Conservation (phyloP, 345 rosid species). For the Syzygium grande region DNA sequence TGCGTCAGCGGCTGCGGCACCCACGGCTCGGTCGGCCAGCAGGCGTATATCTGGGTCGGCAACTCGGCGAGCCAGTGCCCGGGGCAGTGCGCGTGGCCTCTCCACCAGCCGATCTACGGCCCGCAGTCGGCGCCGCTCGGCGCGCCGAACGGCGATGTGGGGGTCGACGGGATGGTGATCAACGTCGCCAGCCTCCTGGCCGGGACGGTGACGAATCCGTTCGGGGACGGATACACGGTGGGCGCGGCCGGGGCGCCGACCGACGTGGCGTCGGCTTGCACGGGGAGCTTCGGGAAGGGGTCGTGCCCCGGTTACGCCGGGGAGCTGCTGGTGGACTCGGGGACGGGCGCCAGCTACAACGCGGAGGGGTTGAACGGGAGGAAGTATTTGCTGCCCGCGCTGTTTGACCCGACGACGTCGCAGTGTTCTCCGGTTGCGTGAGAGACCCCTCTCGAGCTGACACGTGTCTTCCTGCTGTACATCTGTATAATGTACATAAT, state of each 20-base stretch:
- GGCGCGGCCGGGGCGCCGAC: slow-evolving; percentile 9
- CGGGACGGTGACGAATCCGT: slow-evolving; percentile 30
- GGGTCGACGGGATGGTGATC: slow-evolving; percentile 33
- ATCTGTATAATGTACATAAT: not conserved
- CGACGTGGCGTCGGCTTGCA: slow-evolving; percentile 32
- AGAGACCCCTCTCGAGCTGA: not conserved
- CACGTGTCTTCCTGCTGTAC: not conserved
- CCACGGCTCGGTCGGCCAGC: slow-evolving; percentile 15
- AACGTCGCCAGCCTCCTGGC: slow-evolving; percentile 29
- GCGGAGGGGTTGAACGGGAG: slow-evolving; percentile 19
- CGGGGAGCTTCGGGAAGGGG: slow-evolving; percentile 28
- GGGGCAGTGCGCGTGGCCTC: slow-evolving; percentile 39
- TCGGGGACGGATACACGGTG: slow-evolving; percentile 18
- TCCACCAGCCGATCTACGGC: slow-evolving; percentile 40
- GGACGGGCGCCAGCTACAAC: slow-evolving; percentile 30
- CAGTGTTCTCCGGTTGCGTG: slow-evolving; percentile 18
- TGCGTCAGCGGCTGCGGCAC: slow-evolving; percentile 35
- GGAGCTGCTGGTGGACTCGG: slow-evolving; percentile 20
- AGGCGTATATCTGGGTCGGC: slow-evolving; percentile 30
- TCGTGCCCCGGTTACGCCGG: slow-evolving; percentile 38
- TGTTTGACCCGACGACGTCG: slow-evolving; percentile 26
- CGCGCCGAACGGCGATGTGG: slow-evolving; percentile 35
- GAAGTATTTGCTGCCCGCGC: slow-evolving; percentile 29
- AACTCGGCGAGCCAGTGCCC: slow-evolving; percentile 38
- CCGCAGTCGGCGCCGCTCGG: slow-evolving; percentile 27